These are phyloP conservation scores for Furcasterigmium sp. DNA, from an alignment of 2,329 filamentous ascomycete genomes.

Conservation along the genomic window DNA sequence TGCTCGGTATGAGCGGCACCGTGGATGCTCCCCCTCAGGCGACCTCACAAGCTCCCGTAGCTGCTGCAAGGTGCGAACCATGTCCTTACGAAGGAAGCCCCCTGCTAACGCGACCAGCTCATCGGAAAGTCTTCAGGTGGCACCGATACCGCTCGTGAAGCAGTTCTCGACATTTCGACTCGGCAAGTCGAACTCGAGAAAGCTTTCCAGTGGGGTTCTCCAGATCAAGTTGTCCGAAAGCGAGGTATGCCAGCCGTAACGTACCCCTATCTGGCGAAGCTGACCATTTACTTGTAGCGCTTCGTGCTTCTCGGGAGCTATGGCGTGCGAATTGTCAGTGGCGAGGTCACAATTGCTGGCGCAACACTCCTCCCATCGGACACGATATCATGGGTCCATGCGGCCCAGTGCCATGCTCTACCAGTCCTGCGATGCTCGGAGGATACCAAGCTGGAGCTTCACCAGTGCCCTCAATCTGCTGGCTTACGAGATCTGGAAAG, in stretches of 20 bases:
- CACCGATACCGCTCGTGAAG: conserved; percentile 1
- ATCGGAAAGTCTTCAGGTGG: no score
- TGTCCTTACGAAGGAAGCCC: no score
- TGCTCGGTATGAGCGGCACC: no score
- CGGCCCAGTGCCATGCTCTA: conserved; percentile 64
- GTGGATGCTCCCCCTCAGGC: no score
- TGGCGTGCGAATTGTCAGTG: conserved; percentile 55
- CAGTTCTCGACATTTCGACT: conserved; percentile 42
- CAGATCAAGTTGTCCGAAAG: conserved; percentile 39
- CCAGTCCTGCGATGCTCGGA: conserved; percentile 57
- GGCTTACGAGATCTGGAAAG: conserved; percentile 48
- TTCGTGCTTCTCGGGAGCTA: conserved; percentile 64
- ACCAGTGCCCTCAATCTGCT: conserved; percentile 42
- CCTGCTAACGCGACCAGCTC: no score
- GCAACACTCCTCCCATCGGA: conserved; percentile 50
- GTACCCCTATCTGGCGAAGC: conserved; percentile 10
- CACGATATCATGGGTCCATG: conserved; percentile 51
- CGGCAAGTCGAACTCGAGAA: conserved; percentile 36
- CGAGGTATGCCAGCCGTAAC: conserved; percentile 31
- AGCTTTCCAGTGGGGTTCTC: conserved; percentile 30
- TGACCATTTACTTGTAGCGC: conserved; percentile 39
- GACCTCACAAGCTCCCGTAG: neutral
- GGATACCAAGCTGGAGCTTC: conserved; percentile 47
- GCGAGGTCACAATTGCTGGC: conserved; percentile 61
- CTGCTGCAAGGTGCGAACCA: neutral